These are phyloP conservation scores for Verticillium isaacii DNA, from an alignment of 2,329 filamentous ascomycete species.

Conservation along the genomic window DNA sequence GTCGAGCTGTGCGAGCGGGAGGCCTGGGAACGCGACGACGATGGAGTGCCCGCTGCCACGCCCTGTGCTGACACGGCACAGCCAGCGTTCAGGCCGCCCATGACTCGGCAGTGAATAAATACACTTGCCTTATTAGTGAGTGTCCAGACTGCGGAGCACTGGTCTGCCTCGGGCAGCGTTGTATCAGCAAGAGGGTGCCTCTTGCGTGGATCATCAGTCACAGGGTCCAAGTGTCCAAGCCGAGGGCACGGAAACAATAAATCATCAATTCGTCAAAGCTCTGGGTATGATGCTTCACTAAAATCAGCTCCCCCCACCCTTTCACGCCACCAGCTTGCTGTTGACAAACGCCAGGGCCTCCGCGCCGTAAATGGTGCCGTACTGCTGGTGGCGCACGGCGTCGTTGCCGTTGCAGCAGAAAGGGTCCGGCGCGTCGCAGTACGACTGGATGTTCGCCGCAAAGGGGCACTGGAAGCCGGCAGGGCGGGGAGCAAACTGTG, in stretches of 20 bases:
- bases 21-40: too few species aligned
- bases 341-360: constrained; percentile 52
- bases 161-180: too few species aligned
- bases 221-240: too few species aligned
- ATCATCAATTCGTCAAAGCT: neutral
- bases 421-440: constrained; percentile 55
- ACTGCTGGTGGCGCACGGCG: constrained; percentile 48
- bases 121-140: too few species aligned
- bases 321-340: constrained; percentile 31
- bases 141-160: too few species aligned
- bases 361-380: constrained; percentile 44
- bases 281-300: neutral
- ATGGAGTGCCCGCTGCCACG: too few species aligned
- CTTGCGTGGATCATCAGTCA: too few species aligned
- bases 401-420: constrained; percentile 59
- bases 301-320: neutral
- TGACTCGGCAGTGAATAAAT: too few species aligned
- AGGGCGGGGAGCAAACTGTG: constrained; percentile 52
- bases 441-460: constrained; percentile 51
- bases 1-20: too few species aligned
- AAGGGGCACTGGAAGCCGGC: constrained; percentile 48
- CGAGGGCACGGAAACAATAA: neutral
- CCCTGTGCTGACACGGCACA: too few species aligned
- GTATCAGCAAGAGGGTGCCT: too few species aligned
- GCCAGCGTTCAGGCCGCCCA: too few species aligned